Evolutionary conservation across 441 rosid species (phyloP).

Genomic region (Bocquillonia castaneifolia): DNA sequence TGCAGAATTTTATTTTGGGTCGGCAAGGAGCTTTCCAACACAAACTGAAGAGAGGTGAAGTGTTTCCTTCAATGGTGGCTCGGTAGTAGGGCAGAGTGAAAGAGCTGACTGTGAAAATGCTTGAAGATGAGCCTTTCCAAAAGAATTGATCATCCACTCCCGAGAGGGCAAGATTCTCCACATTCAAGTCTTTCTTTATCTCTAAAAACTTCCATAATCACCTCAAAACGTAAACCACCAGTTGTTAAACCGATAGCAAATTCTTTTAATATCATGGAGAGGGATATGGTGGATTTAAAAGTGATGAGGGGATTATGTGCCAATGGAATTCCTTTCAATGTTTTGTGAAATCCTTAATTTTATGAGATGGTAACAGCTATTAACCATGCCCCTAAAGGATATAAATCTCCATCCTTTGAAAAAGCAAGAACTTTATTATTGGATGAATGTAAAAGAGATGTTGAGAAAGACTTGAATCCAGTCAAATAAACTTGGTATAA

Average conservation of each 20-base stretch:
- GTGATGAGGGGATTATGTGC: not conserved
- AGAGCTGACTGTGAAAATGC: too few species aligned
- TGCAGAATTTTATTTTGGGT: too few species aligned
- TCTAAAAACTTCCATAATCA: not conserved
- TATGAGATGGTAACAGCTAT: not conserved
- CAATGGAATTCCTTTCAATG: not conserved
- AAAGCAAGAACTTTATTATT: not conserved
- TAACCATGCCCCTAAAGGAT: not conserved
- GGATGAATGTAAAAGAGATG: not conserved
- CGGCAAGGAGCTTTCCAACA: too few species aligned
- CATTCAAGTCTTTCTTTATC: too few species aligned
- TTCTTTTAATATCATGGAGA: not conserved
- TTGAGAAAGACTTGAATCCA: not conserved
- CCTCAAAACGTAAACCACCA: not conserved
- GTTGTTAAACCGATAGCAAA: not conserved
- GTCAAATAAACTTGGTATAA: not conserved
- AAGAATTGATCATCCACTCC: too few species aligned
- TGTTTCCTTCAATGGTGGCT: too few species aligned
- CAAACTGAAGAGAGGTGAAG: too few species aligned
- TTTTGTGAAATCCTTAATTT: not conserved
- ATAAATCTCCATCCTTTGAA: not conserved
- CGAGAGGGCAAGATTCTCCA: too few species aligned
- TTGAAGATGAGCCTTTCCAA: too few species aligned
- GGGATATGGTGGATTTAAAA: not conserved
- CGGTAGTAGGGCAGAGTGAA: too few species aligned